Evolutionary conservation across 2,329 filamentous ascomycete genomes (phyloP).

Genomic region (Metarhizium anisopliae): DNA sequence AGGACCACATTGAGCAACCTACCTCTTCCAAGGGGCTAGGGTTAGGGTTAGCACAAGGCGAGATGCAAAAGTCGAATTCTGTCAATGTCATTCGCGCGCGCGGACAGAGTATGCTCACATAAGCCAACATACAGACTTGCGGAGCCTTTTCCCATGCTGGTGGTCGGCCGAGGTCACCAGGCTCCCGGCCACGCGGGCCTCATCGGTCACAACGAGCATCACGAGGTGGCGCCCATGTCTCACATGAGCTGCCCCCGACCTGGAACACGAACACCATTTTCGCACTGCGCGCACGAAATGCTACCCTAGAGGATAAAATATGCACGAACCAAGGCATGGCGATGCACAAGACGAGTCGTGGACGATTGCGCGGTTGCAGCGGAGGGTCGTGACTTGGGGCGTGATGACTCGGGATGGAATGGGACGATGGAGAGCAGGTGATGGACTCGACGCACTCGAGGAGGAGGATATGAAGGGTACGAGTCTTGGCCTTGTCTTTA

Average conservation of each 20-base stretch:
- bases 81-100: too few species aligned
- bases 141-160: too few species aligned
- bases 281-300: not conserved
- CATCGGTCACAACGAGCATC: not conserved
- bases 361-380: not conserved
- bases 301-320: not conserved
- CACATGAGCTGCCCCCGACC: slow-evolving; percentile 2
- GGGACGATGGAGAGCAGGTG: not conserved
- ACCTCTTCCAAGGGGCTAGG: too few species aligned
- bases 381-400: slow-evolving; percentile 1
- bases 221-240: slow-evolving; percentile 1
- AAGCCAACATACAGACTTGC: too few species aligned
- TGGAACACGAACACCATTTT: not conserved
- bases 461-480: not conserved
- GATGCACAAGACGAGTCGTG: not conserved
- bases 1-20: too few species aligned
- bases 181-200: not conserved
- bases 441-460: not conserved
- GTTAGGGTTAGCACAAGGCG: too few species aligned
- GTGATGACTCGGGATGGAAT: not conserved
- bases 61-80: too few species aligned
- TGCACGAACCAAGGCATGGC: not conserved
- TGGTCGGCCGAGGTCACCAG: not conserved
- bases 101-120: too few species aligned
- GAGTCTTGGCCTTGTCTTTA: too few species aligned